These are phyloP conservation scores for Colletotrichum aenigma DNA, from an alignment of 2,329 filamentous ascomycete genomes.

Conservation along the genomic window DNA sequence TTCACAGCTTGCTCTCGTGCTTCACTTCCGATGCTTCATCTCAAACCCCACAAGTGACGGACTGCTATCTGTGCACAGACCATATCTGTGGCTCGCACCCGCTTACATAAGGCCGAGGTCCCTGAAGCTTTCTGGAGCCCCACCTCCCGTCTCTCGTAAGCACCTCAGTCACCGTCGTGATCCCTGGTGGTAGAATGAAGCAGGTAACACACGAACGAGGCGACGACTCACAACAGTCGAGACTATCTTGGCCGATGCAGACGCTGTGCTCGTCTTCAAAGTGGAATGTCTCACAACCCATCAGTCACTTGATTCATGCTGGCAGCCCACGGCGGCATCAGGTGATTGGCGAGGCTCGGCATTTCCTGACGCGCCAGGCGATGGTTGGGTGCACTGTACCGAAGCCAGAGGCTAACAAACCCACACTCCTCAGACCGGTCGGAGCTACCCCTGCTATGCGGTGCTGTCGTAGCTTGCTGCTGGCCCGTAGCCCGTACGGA, in stretches of 20 bases:
- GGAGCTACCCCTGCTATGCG: not conserved
- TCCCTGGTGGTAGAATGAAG: not conserved
- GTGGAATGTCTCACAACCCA: constrained; percentile 21
- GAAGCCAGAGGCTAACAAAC: not conserved
- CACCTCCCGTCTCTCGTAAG: not conserved
- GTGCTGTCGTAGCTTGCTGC: not conserved
- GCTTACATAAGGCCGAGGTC: not conserved
- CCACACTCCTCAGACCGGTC: not conserved
- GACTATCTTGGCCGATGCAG: not conserved
- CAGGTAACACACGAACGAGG: not conserved
- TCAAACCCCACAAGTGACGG: not conserved
- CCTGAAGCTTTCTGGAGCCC: not conserved
- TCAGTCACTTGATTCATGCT: constrained; percentile 23
- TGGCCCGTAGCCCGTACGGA: not conserved
- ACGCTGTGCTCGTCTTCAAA: not conserved
- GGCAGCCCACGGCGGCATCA: constrained; percentile 16
- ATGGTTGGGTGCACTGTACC: not conserved
- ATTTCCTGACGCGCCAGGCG: constrained; percentile 4
- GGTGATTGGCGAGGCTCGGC: constrained; percentile 22
- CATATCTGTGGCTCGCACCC: not conserved
- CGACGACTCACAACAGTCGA: not conserved
- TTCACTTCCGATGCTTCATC: not conserved
- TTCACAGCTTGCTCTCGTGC: not conserved
- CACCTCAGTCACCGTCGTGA: not conserved
- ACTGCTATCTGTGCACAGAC: not conserved